Conservation (phyloP, 2,329 filamentous ascomycete genomes). For the Fusarium phyllophilum region DNA sequence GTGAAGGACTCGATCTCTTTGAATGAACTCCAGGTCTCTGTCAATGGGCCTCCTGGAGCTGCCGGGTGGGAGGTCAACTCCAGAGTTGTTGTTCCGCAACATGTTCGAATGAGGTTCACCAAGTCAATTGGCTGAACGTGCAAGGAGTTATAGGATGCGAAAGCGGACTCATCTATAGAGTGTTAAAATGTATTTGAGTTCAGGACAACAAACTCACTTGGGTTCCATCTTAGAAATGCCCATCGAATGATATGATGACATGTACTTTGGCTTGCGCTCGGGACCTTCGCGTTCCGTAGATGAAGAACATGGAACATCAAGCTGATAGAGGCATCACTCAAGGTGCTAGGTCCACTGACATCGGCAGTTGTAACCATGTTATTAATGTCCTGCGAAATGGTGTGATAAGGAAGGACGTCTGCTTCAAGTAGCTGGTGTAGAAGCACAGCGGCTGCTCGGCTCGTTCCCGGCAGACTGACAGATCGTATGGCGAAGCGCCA, state of each 20-base stretch:
- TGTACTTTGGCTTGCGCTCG: constrained; percentile 73
- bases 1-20: constrained; percentile 57
- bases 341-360: constrained; percentile 78
- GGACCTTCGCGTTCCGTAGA: constrained; percentile 72
- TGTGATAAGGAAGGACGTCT: constrained; percentile 73
- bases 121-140: constrained; percentile 74
- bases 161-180: constrained; percentile 71
- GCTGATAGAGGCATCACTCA: constrained; percentile 82
- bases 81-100: constrained; percentile 65
- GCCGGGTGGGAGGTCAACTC: constrained; percentile 46
- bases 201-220: constrained; percentile 64
- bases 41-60: constrained; percentile 59
- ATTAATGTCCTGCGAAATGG: constrained; percentile 75
- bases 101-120: constrained; percentile 74
- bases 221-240: constrained; percentile 84
- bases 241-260: constrained; percentile 81
- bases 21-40: constrained; percentile 59
- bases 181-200: neutral
- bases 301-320: constrained; percentile 78
- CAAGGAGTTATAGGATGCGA: constrained; percentile 70
- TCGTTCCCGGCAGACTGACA: constrained; percentile 75
- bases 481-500: constrained; percentile 81
- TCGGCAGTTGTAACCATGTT: constrained; percentile 80
- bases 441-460: constrained; percentile 80
- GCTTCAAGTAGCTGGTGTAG: constrained; percentile 74